A percentile compares a stretch with the other conserved stretches of the same genome.
These are phyloP conservation scores for Mariannaea sp. DNA, from an alignment of 2,329 filamentous ascomycete genomes.

Conservation along the genomic window DNA sequence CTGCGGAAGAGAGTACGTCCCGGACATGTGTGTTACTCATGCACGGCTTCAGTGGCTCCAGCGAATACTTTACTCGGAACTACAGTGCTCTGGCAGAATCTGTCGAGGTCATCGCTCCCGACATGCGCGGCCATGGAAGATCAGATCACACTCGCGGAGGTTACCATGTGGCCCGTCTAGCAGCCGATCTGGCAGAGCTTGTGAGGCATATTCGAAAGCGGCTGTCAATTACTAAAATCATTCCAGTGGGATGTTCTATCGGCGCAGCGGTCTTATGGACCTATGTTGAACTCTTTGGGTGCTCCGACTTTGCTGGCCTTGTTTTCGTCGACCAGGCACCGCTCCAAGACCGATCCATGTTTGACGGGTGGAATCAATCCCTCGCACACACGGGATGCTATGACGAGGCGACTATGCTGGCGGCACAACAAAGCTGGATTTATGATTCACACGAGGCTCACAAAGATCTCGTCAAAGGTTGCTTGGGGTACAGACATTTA, in stretches of 20 bases:
- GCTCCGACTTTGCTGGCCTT: constrained; percentile 33
- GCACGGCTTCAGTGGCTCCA: constrained; percentile 39
- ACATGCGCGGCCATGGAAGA: constrained; percentile 37
- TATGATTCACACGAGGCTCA: constrained; percentile 30
- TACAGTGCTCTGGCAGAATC: constrained; percentile 25
- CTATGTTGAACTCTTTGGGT: constrained; percentile 35
- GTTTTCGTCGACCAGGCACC: constrained; percentile 39
- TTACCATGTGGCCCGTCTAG: constrained; percentile 36
- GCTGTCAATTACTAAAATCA: constrained; percentile 22
- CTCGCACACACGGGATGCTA: constrained; percentile 35
- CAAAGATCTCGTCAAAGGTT: constrained; percentile 32
- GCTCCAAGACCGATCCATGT: constrained; percentile 33
- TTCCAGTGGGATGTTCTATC: constrained; percentile 37
- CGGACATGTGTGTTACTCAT: constrained; percentile 34
- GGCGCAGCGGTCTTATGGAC: constrained; percentile 39
- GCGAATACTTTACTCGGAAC: constrained; percentile 36
- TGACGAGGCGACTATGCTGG: constrained; percentile 32
- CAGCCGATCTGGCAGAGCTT: constrained; percentile 30
- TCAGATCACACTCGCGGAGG: constrained; percentile 32
- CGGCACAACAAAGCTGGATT: constrained; percentile 35
- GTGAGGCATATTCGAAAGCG: constrained; percentile 28
- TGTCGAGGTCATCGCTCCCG: constrained; percentile 35
- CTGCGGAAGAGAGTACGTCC: constrained; percentile 4
- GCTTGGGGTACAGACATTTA: constrained; percentile 34
- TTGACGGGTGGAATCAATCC: constrained; percentile 32